Conservation (phyloP, 495 filamentous ascomycete genomes). For the Xanthoparmelia taractica region DNA sequence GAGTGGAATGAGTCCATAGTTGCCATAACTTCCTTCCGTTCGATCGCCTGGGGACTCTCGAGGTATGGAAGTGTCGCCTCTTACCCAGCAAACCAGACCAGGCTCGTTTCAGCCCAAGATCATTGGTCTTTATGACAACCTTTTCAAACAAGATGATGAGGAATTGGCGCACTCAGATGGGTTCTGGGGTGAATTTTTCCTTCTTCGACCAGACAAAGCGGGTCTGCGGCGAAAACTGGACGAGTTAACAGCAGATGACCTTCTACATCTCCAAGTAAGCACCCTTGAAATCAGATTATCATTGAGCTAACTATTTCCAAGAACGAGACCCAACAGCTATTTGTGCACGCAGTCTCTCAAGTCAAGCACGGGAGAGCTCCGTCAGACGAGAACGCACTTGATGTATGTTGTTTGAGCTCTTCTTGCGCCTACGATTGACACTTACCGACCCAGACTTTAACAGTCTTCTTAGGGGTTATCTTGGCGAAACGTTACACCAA, state of each 20-base stretch:
- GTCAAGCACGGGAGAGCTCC: slow-evolving; percentile 55
- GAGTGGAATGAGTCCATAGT: neutral
- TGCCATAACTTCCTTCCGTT: too few relatives aligned
- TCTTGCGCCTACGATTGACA: slow-evolving; percentile 16
- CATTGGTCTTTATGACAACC: slow-evolving; percentile 74
- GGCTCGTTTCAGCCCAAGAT: slow-evolving; percentile 91
- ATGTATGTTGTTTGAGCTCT: slow-evolving; percentile 51
- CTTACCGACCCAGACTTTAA: slow-evolving; percentile 69
- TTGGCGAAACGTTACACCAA: slow-evolving; percentile 91
- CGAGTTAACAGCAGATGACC: slow-evolving; percentile 59
- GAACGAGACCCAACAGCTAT: slow-evolving; percentile 69
- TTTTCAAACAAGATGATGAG: slow-evolving; percentile 67
- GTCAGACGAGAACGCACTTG: slow-evolving; percentile 72
- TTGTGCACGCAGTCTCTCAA: slow-evolving; percentile 61
- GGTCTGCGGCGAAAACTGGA: slow-evolving; percentile 61
- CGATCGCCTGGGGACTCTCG: slow-evolving; percentile 25
- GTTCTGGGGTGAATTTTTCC: slow-evolving; percentile 95
- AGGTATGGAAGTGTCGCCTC: slow-evolving; percentile 79
- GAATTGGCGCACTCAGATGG: slow-evolving; percentile 67
- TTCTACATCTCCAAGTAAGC: slow-evolving; percentile 47
- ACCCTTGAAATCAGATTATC: neutral
- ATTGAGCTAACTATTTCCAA: neutral
- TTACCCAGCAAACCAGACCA: slow-evolving; percentile 87
- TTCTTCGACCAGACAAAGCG: slow-evolving; percentile 66
- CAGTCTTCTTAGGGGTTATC: slow-evolving; percentile 72